Evolutionary conservation across 352 stramenopile species (phyloP).

Genomic region (Phytopythium montanum): DNA sequence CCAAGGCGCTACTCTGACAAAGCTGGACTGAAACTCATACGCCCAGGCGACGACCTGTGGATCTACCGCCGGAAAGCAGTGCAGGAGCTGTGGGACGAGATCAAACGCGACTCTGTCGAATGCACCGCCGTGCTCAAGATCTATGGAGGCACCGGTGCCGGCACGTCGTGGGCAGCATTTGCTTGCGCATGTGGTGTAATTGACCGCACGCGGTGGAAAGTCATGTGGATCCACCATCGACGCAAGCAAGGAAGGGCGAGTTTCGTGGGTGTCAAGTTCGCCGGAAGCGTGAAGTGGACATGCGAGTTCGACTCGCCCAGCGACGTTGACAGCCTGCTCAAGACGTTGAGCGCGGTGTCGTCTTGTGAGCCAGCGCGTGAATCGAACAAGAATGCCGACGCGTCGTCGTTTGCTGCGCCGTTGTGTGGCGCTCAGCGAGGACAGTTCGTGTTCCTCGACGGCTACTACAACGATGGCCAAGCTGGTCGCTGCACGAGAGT

Average conservation of each 20-base stretch:
- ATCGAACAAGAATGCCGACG: not conserved
- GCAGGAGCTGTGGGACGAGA: slow-evolving; percentile 1
- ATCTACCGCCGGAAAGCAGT: not conserved
- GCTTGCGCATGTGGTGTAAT: not conserved
- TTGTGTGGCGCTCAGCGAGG: not conserved
- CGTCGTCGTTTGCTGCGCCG: not conserved
- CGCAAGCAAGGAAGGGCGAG: not conserved
- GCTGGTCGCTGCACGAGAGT: not conserved
- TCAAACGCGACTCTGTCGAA: not conserved
- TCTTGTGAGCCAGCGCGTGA: not conserved
- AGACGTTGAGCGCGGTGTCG: not conserved
- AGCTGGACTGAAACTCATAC: not conserved
- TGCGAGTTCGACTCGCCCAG: not conserved
- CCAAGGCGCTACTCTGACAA: not conserved
- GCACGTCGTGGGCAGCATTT: not conserved
- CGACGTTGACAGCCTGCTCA: not conserved
- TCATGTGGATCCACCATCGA: not conserved
- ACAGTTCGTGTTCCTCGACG: slow-evolving; percentile 1
- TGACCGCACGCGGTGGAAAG: not conserved
- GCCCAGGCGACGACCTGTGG: not conserved
- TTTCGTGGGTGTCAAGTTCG: slow-evolving; percentile 2
- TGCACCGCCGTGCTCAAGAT: not conserved
- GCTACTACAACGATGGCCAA: not conserved
- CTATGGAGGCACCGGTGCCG: not conserved
- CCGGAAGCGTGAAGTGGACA: not conserved